These are phyloP conservation scores for Dunaliella primolecta DNA, from an alignment of 139 green algal genomes.

Conservation along the genomic window DNA sequence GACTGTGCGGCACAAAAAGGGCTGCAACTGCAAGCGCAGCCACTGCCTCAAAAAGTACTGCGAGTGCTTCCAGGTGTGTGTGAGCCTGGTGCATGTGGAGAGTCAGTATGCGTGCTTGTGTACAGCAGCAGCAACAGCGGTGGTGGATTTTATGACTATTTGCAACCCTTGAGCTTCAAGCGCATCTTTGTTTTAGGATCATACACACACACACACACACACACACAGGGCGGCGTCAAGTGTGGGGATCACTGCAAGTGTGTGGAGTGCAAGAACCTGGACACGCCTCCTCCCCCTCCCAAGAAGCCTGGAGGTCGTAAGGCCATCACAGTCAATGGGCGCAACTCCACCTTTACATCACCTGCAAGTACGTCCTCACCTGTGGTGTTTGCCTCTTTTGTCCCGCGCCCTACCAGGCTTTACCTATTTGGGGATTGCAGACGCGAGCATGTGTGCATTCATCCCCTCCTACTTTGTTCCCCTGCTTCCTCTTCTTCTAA, in stretches of 20 bases:
- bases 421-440: too few relatives aligned
- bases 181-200: background rate
- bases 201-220: background rate
- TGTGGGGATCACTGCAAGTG: slow-evolving; percentile 90
- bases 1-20: slow-evolving; percentile 31
- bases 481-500: too few relatives aligned
- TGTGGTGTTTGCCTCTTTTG: too few relatives aligned
- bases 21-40: slow-evolving; percentile 46
- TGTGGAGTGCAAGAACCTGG: slow-evolving; percentile 39
- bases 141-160: background rate
- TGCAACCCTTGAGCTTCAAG: background rate
- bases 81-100: background rate
- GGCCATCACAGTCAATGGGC: too few relatives aligned
- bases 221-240: slow-evolving; percentile 64
- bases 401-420: too few relatives aligned
- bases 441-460: too few relatives aligned
- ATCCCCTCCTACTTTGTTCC: too few relatives aligned
- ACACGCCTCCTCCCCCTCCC: background rate
- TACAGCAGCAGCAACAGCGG: background rate
- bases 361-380: background rate
- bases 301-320: background rate
- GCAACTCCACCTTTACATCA: background rate
- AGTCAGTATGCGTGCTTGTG: background rate
- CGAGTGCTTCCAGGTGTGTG: slow-evolving; percentile 91
- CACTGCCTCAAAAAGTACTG: slow-evolving; percentile 98